Evolutionary conservation across 306 rosid species (phyloP), one percentile per base, ranked within the genome.

Genomic region (Dalbergia oliveri): DNA sequence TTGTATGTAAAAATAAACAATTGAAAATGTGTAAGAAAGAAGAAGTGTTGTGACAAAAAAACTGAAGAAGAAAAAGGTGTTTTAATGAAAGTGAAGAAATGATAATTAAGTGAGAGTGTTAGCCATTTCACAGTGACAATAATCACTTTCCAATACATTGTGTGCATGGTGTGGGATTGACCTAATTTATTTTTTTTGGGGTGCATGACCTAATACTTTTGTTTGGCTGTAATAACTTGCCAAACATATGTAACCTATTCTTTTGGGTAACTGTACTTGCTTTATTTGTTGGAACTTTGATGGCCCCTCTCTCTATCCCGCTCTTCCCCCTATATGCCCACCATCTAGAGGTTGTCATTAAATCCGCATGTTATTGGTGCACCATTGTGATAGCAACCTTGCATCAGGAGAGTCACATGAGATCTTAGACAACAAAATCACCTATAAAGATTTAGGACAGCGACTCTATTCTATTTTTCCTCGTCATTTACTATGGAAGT

Each of bases 331-430:
- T 60, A 9, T 16, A 18, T 71, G 34, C 34, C 14, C 66, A 57
- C 16, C 43, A 49, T 78, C n/a, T 4, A 59, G 56, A 57, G 69
- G 50, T 6, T 23, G 49, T 23, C 8, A 66, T 44, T 50, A 5
- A 77, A 51, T 35, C 43, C 43, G 31, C 65, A 65, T 50, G 65
- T 51, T 63, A 33, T 51, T n/a, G 23, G 47, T 4, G 57, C 62
- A 73, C 73, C 53, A 56, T 79, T 57, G 54, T 73, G 69, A 44
- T 12, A 73, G 75, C 75, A 41, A 41, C 75, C 31, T 57, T 21
- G 21, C 49, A 26, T 69, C 62, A 43, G 11, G 18, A n/a, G 39
- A 54, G 58, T 53, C 79, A 65, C 75, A 56, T 65, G 69, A 73
- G 4, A 26, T 73, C 60, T 65, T 61, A 19, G 7, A 73, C 45